phyloP scores from a whole-genome alignment of 1,139 yeast genomes.

The Pichia sp. region DNA sequence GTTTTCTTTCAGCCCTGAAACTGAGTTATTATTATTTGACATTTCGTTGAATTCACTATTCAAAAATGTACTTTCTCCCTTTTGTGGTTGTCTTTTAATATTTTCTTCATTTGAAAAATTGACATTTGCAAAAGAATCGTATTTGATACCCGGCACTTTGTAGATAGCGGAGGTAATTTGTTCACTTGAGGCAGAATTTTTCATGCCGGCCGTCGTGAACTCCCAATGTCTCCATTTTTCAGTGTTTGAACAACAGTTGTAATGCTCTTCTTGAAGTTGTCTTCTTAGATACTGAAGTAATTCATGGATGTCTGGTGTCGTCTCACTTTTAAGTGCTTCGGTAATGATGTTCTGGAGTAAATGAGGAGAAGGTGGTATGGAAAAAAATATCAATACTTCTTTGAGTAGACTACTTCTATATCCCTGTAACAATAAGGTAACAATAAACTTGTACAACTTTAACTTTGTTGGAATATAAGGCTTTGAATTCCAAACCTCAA shows the following conservation, averaged over 20 bases:
- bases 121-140: background rate
- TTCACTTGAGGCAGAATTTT: background rate
- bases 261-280: constrained; percentile 24
- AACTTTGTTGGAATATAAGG: constrained; percentile 24
- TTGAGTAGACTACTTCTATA: constrained; percentile 22
- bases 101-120: background rate
- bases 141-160: background rate
- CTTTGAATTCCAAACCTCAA: constrained; percentile 21
- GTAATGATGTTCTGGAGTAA: constrained; percentile 19
- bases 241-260: constrained; percentile 19
- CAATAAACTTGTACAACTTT: constrained; percentile 22
- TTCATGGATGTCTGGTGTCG: constrained; percentile 17
- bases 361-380: constrained; percentile 27
- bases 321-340: constrained; percentile 16
- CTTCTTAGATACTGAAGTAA: constrained; percentile 20
- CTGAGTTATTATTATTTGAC: background rate
- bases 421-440: constrained; percentile 23
- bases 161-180: background rate
- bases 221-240: constrained; percentile 13
- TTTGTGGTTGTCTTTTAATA: background rate
- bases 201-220: constrained; percentile 5
- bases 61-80: background rate
- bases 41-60: background rate
- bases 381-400: constrained; percentile 26
- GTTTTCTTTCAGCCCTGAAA: background rate